Base-by-base conservation (phyloP, 2,329 filamentous ascomycete species). In the Penicillium sp. region DNA sequence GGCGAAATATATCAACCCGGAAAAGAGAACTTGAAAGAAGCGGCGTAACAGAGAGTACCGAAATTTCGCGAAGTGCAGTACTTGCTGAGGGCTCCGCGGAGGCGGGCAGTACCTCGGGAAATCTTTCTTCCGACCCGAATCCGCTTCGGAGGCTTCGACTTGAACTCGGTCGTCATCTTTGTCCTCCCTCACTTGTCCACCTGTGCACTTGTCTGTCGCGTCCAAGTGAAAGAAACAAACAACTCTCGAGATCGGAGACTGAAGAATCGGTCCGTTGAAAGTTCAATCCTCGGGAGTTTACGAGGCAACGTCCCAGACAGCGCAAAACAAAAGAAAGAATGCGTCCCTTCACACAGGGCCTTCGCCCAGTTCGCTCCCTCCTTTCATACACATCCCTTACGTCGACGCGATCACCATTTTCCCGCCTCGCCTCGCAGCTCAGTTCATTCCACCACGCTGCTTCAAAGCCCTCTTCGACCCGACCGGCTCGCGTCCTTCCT, bases 351-450 rank as follows among this genome's bases (percentile, higher is more conserved):
- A 30, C 48, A 5, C 58, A 56, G 13, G 51, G 58, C 39, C 54
- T 72, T 9, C 67, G 66, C 50, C 54, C 59, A 41, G 28, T 61
- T 25, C 54, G 53, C 27, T 51, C 46, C 5, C 35, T 58, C 3
- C 35, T 48, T 35, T 54, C 43, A 24, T 45, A 52, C 24, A 52
- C 61, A 20, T 50, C 60, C 35, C 55, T 58, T 39, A 44, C 55
- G 14, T 46, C 56, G 18, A 46, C 56, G 35, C 61, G 55, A 22
- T 41, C 51, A 48, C 38, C 53, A 50, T 52, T 59, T 11, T 55
- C 57, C 7, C 61, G 63, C 20, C 57, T 61, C 33, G 57, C 56
- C 13, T 57, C 46, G 53, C 56, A 53, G 41, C 50, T 44, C 22
- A 25, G 28, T 30, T 52, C 20, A 46, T 48, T 38, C 46, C 51